Evolutionary conservation across 306 rosid species (phyloP).

Genomic region (Luffa acutangula): DNA sequence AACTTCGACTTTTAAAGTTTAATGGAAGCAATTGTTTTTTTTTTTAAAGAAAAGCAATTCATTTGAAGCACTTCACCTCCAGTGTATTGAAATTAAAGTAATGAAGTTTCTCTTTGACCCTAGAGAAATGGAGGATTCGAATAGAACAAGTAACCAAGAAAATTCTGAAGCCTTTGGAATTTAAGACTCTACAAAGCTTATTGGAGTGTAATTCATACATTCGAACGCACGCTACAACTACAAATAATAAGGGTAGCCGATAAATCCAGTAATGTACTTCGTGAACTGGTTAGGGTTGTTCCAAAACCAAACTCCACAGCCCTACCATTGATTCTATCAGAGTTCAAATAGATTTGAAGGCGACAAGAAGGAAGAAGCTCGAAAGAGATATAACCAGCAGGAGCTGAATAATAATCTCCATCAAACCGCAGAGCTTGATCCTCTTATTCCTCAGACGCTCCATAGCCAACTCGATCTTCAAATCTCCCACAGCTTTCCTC

Average conservation of each 20-base stretch:
- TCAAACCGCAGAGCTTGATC: conserved; percentile 33
- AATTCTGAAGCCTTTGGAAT: not conserved
- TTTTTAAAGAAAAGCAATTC: not conserved
- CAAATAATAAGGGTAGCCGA: not conserved
- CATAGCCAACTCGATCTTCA: conserved; percentile 33
- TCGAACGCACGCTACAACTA: not conserved
- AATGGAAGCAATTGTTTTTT: too few relatives aligned
- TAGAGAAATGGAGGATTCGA: not conserved
- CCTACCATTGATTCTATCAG: not conserved
- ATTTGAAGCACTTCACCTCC: not conserved
- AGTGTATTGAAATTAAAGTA: too few relatives aligned
- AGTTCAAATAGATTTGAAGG: not conserved
- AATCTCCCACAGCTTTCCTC: conserved; percentile 31
- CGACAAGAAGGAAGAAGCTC: conserved; percentile 22
- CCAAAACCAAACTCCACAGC: not conserved
- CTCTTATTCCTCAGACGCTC: conserved; percentile 36
- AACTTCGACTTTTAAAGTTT: too few relatives aligned
- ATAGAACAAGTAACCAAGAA: not conserved
- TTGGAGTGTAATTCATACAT: not conserved
- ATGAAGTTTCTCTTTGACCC: not conserved
- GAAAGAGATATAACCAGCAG: conserved; percentile 23
- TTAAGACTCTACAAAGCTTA: not conserved
- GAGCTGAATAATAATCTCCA: conserved; percentile 32
- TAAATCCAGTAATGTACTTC: not conserved
- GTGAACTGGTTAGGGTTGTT: not conserved